Base-by-base conservation (phyloP, 208 protist genomes). In the Crithidia thermophila region DNA sequence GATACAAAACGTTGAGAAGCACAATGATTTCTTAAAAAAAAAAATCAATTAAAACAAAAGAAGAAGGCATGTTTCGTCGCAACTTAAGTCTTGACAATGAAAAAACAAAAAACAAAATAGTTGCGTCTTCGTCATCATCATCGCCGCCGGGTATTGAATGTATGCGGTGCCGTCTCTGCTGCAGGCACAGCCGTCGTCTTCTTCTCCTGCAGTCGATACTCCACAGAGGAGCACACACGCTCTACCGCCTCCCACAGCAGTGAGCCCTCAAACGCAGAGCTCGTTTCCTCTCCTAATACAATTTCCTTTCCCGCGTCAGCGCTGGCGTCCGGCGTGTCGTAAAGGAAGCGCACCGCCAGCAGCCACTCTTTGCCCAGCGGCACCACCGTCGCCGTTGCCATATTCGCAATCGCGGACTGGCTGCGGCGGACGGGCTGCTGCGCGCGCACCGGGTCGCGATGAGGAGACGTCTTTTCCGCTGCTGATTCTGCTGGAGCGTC, bases 241-340 rank as follows among this genome's bases (percentile, higher is more conserved):
- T 80, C 74, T 62, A 75, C 43, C 49, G 71, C 67, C 21, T 80
- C 67, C 61, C 67, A 68, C 3, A 51, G 28, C 21, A 74, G 51
- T 11, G 34, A 33, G 9, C 23, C 20, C 16, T 45, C 33, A n/a
- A 63, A 45, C 18, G 36, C 31, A 16, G 37, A 4, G 36, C 6
- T 7, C 13, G 13, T 43, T 16, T 43, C 39, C 13, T n/a, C 21
- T n/a, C 10, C 43, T 9, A n/a, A n/a, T 6, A 10, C 43, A 7
- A 18, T 49, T 25, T 7, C 43, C 10, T 28, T 16, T 11, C 25
- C 50, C 20, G 0, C 23, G 18, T 11, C 13, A 13, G 21, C 20
- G 49, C 11, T 40, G 4, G 28, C 30, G 31, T 36, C 50, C 23
- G n/a, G n/a, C n/a, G n/a, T n/a, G n/a, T 3, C 20, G 21, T 6